Evolutionary conservation across 1,284 basidiomycete genomes (phyloP), one percentile per base, ranked within the genome.

Genomic region (Lentinula novae-zelandiae): DNA sequence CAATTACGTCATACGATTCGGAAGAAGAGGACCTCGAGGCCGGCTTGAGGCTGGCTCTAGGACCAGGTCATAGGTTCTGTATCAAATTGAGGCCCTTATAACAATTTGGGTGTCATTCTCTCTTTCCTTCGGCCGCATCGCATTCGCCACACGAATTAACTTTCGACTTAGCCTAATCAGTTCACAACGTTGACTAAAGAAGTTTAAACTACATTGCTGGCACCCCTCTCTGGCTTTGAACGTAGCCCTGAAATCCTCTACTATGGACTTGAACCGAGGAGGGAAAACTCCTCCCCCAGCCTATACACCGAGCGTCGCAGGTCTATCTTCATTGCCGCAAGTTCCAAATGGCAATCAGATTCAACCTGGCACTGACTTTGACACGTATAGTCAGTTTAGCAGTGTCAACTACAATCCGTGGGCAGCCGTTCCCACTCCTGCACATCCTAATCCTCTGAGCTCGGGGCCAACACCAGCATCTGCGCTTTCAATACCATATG

Each of bases 401-500:
- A 61, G 49, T 44, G 36, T 56, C 39, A 56, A 57, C 39, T 56
- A 57, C 22, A 61, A 61, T 36, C 60, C 60, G n/a, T 61, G 60
- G 60, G 53, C 46, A 9, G 12, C 46, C 15, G 55, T 51, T 5
- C 56, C 65, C 66, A 49, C 49, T 54, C 46, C 72, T 69, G 60
- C 54, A 51, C 60, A 61, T 34, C 46, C 53, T 17, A 31, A 51
- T 9, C 53, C 49, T 39, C 44, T 31, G 3, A 56, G 36, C 22
- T 27, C 49, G 3, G 72, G 78, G 8, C 81, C 81, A 2, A 82
- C 81, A n/a, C 81, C 80, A 5, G 59, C 66, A 34, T 60, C 67
- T 31, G 72, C 72, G 48, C 67, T 69, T 13, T 63, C 71, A 6
- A 63, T 76, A 38, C 71, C 73, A 34, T 76, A 76, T 60, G 70